These are phyloP conservation scores for Gillenia trifoliata DNA, from an alignment of 306 rosid species.

Conservation along the genomic window DNA sequence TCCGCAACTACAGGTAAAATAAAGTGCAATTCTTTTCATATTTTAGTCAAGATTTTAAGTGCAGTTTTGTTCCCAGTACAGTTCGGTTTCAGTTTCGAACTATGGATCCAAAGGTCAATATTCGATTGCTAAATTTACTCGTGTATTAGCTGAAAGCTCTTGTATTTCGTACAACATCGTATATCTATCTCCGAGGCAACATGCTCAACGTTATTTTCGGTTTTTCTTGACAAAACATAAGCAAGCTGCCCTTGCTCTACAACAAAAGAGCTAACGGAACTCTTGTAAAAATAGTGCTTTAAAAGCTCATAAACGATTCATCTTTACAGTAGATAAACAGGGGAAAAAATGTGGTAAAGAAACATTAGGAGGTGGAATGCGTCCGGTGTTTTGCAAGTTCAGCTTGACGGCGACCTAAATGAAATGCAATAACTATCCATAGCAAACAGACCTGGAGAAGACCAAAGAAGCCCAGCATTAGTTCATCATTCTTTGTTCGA, in stretches of 20 bases:
- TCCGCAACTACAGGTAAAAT: not conserved
- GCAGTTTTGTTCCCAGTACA: too few relatives aligned
- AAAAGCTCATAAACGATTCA: not conserved
- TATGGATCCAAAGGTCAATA: not conserved
- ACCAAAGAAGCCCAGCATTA: conserved; percentile 3
- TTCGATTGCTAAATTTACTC: not conserved
- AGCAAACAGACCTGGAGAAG: conserved; percentile 59
- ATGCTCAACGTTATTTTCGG: too few relatives aligned
- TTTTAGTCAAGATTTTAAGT: not conserved
- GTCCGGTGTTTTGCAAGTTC: conserved; percentile 51
- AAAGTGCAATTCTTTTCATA: not conserved
- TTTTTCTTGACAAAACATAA: too few relatives aligned
- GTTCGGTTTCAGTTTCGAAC: not conserved
- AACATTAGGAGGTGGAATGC: conserved; percentile 28
- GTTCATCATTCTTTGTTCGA: conserved; percentile 1
- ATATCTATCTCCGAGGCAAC: not conserved
- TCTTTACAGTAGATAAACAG: not conserved
- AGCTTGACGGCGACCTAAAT: conserved; percentile 71
- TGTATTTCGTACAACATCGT: not conserved
- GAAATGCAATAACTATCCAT: conserved; percentile 75
- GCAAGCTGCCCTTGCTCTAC: not conserved
- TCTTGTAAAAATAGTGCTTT: not conserved
- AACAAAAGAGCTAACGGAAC: not conserved
- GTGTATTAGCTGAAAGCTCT: not conserved
- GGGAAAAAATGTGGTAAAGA: conserved; percentile 3